These are phyloP conservation scores for Schizothecium vesticola DNA, from an alignment of 495 filamentous ascomycete species.

Conservation along the genomic window DNA sequence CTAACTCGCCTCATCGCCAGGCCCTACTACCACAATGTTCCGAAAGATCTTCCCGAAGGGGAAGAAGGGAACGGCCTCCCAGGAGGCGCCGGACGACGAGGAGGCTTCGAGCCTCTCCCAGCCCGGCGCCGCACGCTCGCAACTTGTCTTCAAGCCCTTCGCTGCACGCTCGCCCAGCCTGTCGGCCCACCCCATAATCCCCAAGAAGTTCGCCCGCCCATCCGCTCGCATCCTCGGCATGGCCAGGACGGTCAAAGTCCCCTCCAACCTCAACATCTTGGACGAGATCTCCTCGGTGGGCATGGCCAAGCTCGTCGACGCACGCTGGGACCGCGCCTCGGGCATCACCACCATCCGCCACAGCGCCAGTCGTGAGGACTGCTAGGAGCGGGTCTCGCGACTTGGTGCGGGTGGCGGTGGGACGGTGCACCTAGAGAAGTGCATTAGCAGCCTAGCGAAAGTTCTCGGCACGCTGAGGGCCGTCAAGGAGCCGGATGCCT, in stretches of 20 bases:
- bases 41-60: too few species aligned
- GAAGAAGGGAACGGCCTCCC: too few species aligned
- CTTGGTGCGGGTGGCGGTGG: background rate
- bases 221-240: too few species aligned
- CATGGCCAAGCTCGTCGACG: background rate
- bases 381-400: background rate
- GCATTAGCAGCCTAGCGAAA: background rate
- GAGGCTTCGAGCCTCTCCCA: too few species aligned
- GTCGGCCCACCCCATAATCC: too few species aligned
- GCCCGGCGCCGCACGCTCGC: too few species aligned
- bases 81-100: too few species aligned
- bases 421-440: background rate
- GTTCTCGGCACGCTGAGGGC: background rate
- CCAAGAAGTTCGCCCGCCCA: background rate
- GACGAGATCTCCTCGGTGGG: background rate
- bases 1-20: too few species aligned
- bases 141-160: too few species aligned
- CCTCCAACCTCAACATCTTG: background rate
- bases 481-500: background rate
- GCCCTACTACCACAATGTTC: too few species aligned
- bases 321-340: background rate
- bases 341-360: background rate
- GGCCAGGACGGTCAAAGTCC: background rate
- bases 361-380: background rate
- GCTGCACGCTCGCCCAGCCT: too few species aligned